Conservation (phyloP, 2,329 filamentous ascomycete species). For the Trichoderma lentiforme region DNA sequence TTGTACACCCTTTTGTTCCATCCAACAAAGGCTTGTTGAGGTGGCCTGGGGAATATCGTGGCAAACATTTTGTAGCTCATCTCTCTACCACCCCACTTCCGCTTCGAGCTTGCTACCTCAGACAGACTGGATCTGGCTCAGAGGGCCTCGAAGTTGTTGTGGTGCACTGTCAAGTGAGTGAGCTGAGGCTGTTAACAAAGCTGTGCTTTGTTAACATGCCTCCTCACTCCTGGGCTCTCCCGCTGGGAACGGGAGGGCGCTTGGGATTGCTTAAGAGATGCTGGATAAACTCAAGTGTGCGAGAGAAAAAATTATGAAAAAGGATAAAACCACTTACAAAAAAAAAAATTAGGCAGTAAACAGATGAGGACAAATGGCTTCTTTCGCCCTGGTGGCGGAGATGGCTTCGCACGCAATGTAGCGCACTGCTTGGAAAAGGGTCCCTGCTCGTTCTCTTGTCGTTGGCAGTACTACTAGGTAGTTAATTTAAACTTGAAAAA, state of each 20-base stretch:
- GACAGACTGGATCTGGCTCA: constrained; percentile 9
- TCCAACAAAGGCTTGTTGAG: neutral
- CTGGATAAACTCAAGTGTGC: constrained; percentile 32
- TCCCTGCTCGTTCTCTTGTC: constrained; percentile 40
- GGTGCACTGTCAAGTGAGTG: constrained; percentile 22
- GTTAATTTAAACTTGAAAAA: constrained; percentile 38
- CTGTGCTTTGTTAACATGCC: constrained; percentile 24
- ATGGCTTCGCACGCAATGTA: constrained; percentile 30
- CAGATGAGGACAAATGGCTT: constrained; percentile 19
- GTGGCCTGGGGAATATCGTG: neutral
- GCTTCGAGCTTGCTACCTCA: neutral
- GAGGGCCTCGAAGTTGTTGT: constrained; percentile 19
- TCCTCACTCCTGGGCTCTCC: constrained; percentile 22
- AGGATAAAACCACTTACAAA: neutral
- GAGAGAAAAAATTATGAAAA: constrained; percentile 15
- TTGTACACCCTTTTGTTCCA: neutral
- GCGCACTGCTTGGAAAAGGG: constrained; percentile 34
- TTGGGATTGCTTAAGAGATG: constrained; percentile 30
- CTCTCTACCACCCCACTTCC: constrained; percentile 23
- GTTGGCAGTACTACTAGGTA: constrained; percentile 37
- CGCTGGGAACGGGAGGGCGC: constrained; percentile 21
- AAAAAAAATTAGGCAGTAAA: neutral
- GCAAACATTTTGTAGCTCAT: constrained; percentile 24
- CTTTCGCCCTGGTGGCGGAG: constrained; percentile 30
- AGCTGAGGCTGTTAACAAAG: constrained; percentile 14